These are phyloP conservation scores for Alternaria viburni DNA, from an alignment of 2,329 filamentous ascomycete species.

Conservation along the genomic window DNA sequence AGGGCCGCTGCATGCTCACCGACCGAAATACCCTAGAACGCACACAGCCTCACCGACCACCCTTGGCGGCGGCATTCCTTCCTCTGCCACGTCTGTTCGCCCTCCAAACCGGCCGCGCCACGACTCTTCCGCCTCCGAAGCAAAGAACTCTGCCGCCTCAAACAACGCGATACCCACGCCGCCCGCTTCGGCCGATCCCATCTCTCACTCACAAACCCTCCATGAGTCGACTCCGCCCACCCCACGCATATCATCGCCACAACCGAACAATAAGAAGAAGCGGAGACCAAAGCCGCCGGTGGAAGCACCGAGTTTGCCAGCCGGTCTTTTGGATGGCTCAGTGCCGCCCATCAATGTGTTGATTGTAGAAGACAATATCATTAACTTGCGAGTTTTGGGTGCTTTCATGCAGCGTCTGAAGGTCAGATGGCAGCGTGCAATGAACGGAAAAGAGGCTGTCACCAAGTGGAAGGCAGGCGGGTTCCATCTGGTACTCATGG, in stretches of 20 bases:
- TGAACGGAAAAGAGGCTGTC: slow-evolving; percentile 92
- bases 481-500: slow-evolving; percentile 97
- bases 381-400: slow-evolving; percentile 91
- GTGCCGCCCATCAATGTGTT: slow-evolving; percentile 97
- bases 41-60: slow-evolving; percentile 84
- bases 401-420: slow-evolving; percentile 96
- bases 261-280: slow-evolving; percentile 54
- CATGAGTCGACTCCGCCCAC: slow-evolving; percentile 55
- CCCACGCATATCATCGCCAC: slow-evolving; percentile 58
- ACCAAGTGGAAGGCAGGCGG: slow-evolving; percentile 91
- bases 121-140: slow-evolving; percentile 52
- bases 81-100: slow-evolving; percentile 48
- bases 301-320: slow-evolving; percentile 54
- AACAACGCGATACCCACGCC: slow-evolving; percentile 64
- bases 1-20: slow-evolving; percentile 49
- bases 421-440: slow-evolving; percentile 95
- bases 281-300: slow-evolving; percentile 49
- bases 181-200: slow-evolving; percentile 52
- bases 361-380: slow-evolving; percentile 98
- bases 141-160: slow-evolving; percentile 49
- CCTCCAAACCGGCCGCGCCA: slow-evolving; percentile 44
- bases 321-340: slow-evolving; percentile 72
- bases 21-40: slow-evolving; percentile 70
- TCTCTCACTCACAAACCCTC: slow-evolving; percentile 45
- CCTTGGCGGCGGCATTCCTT: slow-evolving; percentile 49